These are phyloP conservation scores for Lindgomyces ingoldianus DNA, from an alignment of 495 filamentous ascomycete genomes.

Conservation along the genomic window DNA sequence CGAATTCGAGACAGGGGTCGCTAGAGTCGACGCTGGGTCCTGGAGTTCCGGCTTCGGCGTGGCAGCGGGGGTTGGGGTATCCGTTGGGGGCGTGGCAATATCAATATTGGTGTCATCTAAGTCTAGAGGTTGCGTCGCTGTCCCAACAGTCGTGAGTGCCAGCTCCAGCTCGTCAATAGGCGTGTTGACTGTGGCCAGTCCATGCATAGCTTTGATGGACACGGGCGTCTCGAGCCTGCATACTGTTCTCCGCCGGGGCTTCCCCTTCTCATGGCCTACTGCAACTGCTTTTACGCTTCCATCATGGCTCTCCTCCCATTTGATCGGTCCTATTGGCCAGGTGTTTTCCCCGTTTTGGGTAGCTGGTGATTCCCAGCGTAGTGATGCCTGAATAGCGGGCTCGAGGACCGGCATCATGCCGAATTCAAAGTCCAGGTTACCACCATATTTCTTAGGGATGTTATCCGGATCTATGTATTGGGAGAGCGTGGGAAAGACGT, in stretches of 20 bases:
- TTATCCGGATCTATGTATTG: slow-evolving; percentile 77
- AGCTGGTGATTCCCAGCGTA: slow-evolving; percentile 40
- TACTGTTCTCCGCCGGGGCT: slow-evolving; percentile 36
- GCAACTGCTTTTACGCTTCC: slow-evolving; percentile 42
- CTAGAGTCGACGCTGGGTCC: neutral
- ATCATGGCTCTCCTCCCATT: slow-evolving; percentile 40
- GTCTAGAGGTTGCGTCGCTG: slow-evolving; percentile 36
- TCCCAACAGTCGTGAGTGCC: slow-evolving; percentile 27
- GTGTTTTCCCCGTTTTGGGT: slow-evolving; percentile 36
- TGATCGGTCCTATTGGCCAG: slow-evolving; percentile 45
- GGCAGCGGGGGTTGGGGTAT: slow-evolving; percentile 14
- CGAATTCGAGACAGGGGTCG: neutral
- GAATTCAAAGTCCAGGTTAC: slow-evolving; percentile 77
- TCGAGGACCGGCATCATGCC: slow-evolving; percentile 72
- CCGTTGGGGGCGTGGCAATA: neutral
- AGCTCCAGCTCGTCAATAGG: slow-evolving; percentile 29
- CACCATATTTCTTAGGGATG: slow-evolving; percentile 83
- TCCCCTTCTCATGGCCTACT: slow-evolving; percentile 42
- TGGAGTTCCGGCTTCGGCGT: neutral
- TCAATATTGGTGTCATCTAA: slow-evolving; percentile 19
- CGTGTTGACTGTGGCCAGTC: slow-evolving; percentile 25
- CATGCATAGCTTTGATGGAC: slow-evolving; percentile 10
- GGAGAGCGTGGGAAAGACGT: slow-evolving; percentile 72
- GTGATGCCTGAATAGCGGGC: slow-evolving; percentile 46
- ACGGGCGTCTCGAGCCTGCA: slow-evolving; percentile 34